These are phyloP conservation scores for Penicillium soppii DNA, from an alignment of 495 filamentous ascomycete species.

Conservation along the genomic window DNA sequence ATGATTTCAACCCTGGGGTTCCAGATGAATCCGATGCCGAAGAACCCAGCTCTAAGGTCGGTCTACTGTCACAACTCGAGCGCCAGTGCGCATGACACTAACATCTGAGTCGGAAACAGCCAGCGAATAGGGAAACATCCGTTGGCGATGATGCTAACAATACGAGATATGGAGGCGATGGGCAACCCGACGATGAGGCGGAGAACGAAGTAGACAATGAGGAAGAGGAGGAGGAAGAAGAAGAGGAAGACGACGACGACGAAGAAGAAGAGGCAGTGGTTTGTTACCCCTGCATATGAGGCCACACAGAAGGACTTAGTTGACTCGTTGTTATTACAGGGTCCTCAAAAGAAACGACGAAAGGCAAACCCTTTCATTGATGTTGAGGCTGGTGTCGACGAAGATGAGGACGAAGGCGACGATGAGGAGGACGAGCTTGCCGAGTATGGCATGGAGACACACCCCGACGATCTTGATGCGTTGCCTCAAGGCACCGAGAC, in stretches of 20 bases:
- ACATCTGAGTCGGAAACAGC: conserved; percentile 15
- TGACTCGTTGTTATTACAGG: conserved; percentile 40
- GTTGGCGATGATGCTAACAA: conserved; percentile 50
- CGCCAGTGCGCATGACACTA: conserved; percentile 11
- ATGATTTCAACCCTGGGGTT: conserved; percentile 75
- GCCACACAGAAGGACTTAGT: conserved; percentile 13
- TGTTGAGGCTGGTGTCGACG: conserved; percentile 94
- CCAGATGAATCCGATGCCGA: conserved; percentile 70
- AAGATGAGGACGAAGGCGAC: conserved; percentile 88
- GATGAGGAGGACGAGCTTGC: conserved; percentile 82
- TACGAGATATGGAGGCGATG: conserved; percentile 48
- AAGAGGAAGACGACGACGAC: conserved; percentile 45
- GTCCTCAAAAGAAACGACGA: conserved; percentile 74
- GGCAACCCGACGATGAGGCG: conserved; percentile 45
- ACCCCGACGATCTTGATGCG: conserved; percentile 85
- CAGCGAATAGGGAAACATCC: conserved; percentile 47
- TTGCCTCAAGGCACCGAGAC: conserved; percentile 73
- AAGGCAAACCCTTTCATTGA: conserved; percentile 83
- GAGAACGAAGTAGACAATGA: conserved; percentile 55
- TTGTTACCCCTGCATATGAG: conserved; percentile 17
- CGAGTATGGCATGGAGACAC: conserved; percentile 84
- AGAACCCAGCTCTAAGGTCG: conserved; percentile 41
- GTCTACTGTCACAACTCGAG: conserved; percentile 15
- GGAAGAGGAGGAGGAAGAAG: conserved; percentile 35
- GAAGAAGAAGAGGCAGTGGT: conserved; percentile 32